Base-by-base conservation (phyloP, 2,329 filamentous ascomycete species). In the Raffaelea albimanens region DNA sequence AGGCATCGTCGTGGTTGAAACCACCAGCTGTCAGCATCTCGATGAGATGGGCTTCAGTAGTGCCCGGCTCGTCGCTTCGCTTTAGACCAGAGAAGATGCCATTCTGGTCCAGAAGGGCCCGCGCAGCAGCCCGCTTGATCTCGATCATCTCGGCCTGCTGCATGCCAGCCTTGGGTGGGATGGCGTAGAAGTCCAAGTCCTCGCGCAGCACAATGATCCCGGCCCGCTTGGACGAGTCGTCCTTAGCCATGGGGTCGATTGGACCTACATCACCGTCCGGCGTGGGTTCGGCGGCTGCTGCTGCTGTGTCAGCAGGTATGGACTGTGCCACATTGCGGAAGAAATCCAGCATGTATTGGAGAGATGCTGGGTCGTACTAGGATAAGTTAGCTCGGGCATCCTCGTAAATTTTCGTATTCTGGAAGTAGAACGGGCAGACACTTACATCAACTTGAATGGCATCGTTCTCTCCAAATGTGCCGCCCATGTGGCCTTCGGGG, bases 301-400 rank as follows among this genome's bases (percentile, higher is more conserved):
- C 70, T 78, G 86, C 87, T 25, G 78, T 70, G 53, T 87, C 81
- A 39, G 80, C 76, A 10, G 87, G 88, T 56, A 98, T 97, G n/a
- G 90, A 93, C 67, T 96, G 89, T 46, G 93, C 93, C 53, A 98
- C 91, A 56, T 83, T 83, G 55, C 93, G 85, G 73, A 98, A 98
- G 68, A 98, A 98, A 59, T 96, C 91, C 55, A 98, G 80, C 93
- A 98, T 98, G 70, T 97, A 98, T 68, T 97, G 89, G 47, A 98
- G 79, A 43, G 91, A 97, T 46, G 83, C 83, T 21, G 93, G 91
- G 66, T 98, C 93, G 70, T 97, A 98, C 93, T 98, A 70, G 13
- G 25, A 7, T 11, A n/a, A 16, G 9, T 19, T 31, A 29, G 41
- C 41, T 5, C 18, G n/a, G n/a, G n/a, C n/a, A n/a, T 16, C 9